phyloP scores from a whole-genome alignment of 192 early-diverging fungal genomes.

The Phycomyces blakesleeanus region DNA sequence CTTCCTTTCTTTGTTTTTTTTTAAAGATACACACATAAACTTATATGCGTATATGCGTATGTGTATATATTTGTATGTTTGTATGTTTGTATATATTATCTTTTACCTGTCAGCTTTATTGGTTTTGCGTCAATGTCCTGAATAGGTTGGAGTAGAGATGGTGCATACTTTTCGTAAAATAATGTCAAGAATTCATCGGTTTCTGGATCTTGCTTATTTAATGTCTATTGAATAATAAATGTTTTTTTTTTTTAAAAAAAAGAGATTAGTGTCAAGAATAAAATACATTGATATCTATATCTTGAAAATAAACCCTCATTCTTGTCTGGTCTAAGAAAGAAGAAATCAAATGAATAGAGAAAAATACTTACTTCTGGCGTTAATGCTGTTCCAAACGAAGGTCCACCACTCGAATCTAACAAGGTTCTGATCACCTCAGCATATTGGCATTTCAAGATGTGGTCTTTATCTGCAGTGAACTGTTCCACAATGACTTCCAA shows the following conservation, averaged over 20 bases:
- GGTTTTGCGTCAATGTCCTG: constrained; percentile 39
- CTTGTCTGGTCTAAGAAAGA: too few relatives aligned
- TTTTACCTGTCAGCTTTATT: constrained; percentile 20
- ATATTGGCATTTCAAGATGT: constrained; percentile 65
- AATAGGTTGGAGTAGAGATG: constrained; percentile 63
- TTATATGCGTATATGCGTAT: constrained; percentile 2
- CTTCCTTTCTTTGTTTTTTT: too few relatives aligned
- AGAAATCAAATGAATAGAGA: too few relatives aligned
- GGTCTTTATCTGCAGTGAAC: constrained; percentile 57
- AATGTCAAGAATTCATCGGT: constrained; percentile 71
- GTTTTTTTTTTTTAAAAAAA: neutral
- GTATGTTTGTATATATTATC: too few relatives aligned
- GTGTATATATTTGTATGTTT: constrained; percentile 7
- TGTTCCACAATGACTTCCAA: constrained; percentile 64
- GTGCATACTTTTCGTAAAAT: constrained; percentile 72
- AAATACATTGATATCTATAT: too few relatives aligned
- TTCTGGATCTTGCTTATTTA: constrained; percentile 47
- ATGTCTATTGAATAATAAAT: constrained; percentile 4
- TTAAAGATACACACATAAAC: too few relatives aligned
- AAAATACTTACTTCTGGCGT: constrained; percentile 29
- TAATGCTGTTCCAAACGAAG: constrained; percentile 23
- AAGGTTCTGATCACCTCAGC: constrained; percentile 72
- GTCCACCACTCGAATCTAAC: constrained; percentile 57
- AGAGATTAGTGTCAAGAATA: too few relatives aligned
- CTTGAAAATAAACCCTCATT: too few relatives aligned